Conservation (phyloP, 2,329 filamentous ascomycete genomes). For the Sarocladium strictum region DNA sequence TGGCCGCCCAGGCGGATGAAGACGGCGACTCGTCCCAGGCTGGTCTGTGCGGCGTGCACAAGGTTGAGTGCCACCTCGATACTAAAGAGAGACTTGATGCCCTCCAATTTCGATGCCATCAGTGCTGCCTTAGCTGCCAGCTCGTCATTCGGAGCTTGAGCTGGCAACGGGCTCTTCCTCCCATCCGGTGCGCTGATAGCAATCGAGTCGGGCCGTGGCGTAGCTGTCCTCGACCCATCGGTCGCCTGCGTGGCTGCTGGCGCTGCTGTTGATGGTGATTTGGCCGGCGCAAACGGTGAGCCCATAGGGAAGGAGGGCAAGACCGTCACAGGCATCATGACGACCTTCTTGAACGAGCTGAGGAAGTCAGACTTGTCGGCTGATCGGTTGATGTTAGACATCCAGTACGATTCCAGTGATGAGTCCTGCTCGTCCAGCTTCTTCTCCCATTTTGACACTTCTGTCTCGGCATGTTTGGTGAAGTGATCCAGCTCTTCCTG, state of each 20-base stretch:
- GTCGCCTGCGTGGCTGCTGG: conserved; percentile 14
- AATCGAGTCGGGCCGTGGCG: conserved; percentile 44
- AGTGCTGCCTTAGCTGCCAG: conserved; percentile 95
- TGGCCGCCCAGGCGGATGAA: conserved; percentile 78
- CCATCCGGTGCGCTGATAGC: conserved; percentile 32
- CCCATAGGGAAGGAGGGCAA: conserved; percentile 62
- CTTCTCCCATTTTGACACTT: conserved; percentile 84
- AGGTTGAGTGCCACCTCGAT: conserved; percentile 90
- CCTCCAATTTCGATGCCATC: conserved; percentile 90
- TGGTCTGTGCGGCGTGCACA: conserved; percentile 82
- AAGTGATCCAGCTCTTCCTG: conserved; percentile 88
- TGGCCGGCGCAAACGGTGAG: conserved; percentile 49
- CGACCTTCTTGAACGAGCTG: conserved; percentile 94
- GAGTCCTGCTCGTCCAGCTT: conserved; percentile 88
- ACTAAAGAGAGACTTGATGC: conserved; percentile 91
- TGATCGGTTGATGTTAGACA: conserved; percentile 90
- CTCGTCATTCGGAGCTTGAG: conserved; percentile 78
- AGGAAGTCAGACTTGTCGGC: conserved; percentile 96
- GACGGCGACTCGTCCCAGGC: conserved; percentile 75
- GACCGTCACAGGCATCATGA: conserved; percentile 97
- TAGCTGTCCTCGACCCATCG: conserved; percentile 20
- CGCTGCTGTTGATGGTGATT: conserved; percentile 18
- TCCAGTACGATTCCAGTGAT: conserved; percentile 86
- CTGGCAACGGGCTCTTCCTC: conserved; percentile 35
- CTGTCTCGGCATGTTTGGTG: conserved; percentile 64